Base-by-base conservation (phyloP, 345 rosid species). In the Trapa bicornis region DNA sequence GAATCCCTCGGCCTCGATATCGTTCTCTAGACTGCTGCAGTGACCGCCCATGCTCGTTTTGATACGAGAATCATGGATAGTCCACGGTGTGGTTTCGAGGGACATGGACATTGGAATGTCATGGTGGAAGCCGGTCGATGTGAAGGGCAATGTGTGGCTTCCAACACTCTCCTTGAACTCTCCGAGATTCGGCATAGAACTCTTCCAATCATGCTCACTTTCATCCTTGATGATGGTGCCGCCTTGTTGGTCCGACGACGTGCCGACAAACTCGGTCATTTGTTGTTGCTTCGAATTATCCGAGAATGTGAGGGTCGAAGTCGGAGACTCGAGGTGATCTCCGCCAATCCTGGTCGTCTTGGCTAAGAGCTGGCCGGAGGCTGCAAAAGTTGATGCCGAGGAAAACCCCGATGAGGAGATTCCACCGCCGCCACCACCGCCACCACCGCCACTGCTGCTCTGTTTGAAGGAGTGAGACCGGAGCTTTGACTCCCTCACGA, bases 401-500 rank as follows among this genome's bases (percentile, higher is more conserved):
- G 45, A n/a, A 41, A 65, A 41, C 33, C 56, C 48, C 32, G 64
- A 53, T 22, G 68, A 39, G 7, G 68, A 32, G 16, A 58, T 42
- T 22, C 29, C 29, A 22, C 29, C 29, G 29, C 29, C 29, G 29
- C 29, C 29, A 22, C 29, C 29, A 22, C 29, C 29, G 29, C 29
- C 29, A 22, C 29, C 29, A 22, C 29, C 29, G 29, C 29, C 29
- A 14, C 39, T 63, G 14, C 66, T 39, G 22, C 52, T 50, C 68
- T 74, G 77, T 5, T 84, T 83, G 65, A 82, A 73, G 36, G 88
- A 79, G 69, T 78, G 84, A 6, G 87, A 84, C 3, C 89, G 83
- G 17, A 92, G 80, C 77, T 85, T 92, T 12, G 97, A 89, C 71
- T 92, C 98, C 72, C 91, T 71, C 47, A 83, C 96, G 36, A 92